These are phyloP conservation scores for Allantophomopsis cytisporea DNA, from an alignment of 2,329 filamentous ascomycete species.

Conservation along the genomic window DNA sequence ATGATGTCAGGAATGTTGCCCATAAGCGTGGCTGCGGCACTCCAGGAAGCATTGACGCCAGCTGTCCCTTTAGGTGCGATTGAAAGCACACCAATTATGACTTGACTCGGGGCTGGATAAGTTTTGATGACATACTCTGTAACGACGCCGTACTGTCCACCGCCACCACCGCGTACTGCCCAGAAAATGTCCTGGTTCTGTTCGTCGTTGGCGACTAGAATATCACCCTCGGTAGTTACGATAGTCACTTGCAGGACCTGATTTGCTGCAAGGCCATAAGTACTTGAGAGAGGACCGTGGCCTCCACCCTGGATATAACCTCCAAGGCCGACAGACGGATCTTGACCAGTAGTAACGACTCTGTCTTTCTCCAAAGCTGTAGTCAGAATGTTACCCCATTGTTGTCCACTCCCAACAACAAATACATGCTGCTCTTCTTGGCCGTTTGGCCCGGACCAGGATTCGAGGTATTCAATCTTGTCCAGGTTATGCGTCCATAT, in stretches of 20 bases:
- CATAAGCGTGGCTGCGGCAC: too few relatives aligned
- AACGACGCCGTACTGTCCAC: slow-evolving; percentile 44
- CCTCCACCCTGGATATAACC: slow-evolving; percentile 48
- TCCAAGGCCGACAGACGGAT: slow-evolving; percentile 6
- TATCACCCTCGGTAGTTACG: slow-evolving; percentile 32
- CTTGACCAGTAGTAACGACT: too few relatives aligned
- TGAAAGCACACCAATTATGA: too few relatives aligned
- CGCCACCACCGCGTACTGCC: slow-evolving; percentile 40
- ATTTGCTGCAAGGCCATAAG: slow-evolving; percentile 43
- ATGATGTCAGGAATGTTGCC: too few relatives aligned
- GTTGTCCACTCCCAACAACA: too few relatives aligned
- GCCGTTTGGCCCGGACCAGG: too few relatives aligned
- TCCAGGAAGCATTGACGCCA: too few relatives aligned
- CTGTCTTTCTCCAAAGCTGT: slow-evolving; percentile 16
- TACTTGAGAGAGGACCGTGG: slow-evolving; percentile 36
- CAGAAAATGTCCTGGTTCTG: slow-evolving; percentile 45
- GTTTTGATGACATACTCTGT: slow-evolving; percentile 9
- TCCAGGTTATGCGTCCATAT: too few relatives aligned
- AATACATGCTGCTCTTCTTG: too few relatives aligned
- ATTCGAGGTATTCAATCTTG: too few relatives aligned
- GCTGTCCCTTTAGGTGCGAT: too few relatives aligned
- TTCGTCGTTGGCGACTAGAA: slow-evolving; percentile 33
- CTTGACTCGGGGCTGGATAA: not conserved
- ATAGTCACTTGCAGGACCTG: slow-evolving; percentile 42
- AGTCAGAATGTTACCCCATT: too few relatives aligned